phyloP scores from a whole-genome alignment of 2,329 filamentous ascomycete species.

The Didymella keratinophila region DNA sequence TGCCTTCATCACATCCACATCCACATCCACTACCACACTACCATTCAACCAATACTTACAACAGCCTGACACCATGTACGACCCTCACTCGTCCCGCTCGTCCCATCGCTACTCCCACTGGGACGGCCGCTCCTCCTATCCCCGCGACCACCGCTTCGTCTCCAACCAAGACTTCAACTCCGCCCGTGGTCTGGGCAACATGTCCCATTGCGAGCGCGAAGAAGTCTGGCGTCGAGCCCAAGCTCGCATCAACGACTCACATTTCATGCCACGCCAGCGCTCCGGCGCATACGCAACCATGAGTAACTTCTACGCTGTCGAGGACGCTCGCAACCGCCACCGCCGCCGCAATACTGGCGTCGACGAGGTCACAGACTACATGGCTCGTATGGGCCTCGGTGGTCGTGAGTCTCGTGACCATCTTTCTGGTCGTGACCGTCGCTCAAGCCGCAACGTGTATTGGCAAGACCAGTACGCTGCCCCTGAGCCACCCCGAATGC shows the following conservation, averaged over 20 bases:
- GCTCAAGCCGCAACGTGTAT: background rate
- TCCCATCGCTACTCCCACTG: background rate
- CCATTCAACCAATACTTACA: background rate
- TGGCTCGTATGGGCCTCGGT: background rate
- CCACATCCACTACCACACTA: background rate
- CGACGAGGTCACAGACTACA: background rate
- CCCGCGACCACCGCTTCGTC: background rate
- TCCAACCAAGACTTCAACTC: background rate
- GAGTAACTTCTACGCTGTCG: background rate
- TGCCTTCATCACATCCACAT: background rate
- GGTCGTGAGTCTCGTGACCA: too few species aligned
- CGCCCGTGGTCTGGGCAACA: background rate
- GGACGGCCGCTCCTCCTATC: background rate
- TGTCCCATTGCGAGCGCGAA: background rate
- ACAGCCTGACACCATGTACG: background rate
- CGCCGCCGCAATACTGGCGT: background rate
- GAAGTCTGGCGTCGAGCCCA: background rate
- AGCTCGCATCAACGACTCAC: background rate
- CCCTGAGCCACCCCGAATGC: background rate
- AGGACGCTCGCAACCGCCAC: background rate
- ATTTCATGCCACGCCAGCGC: background rate
- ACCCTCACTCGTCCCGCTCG: background rate
- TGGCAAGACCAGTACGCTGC: background rate
- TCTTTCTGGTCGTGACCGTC: too few species aligned
- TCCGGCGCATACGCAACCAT: background rate